Evolutionary conservation across 2,329 filamentous ascomycete genomes (phyloP).

Genomic region (Helotiales sp.): DNA sequence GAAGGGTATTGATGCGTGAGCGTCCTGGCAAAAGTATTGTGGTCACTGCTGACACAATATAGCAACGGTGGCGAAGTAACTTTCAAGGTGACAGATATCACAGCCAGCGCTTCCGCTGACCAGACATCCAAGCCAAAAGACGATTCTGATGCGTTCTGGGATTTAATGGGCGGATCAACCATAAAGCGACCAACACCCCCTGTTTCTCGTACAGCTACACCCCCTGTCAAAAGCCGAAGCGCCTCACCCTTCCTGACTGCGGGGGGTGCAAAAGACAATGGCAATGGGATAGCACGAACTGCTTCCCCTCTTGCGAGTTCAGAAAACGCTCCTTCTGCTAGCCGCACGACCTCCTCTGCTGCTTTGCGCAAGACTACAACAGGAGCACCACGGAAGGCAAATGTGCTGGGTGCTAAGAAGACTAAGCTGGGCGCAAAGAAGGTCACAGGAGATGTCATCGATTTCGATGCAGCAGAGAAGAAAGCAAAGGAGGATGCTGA

Average conservation of each 20-base stretch:
- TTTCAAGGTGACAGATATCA: constrained; percentile 68
- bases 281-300: constrained; percentile 72
- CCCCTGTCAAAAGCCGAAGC: constrained; percentile 76
- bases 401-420: constrained; percentile 85
- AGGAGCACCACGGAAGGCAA: constrained; percentile 73
- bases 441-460: constrained; percentile 74
- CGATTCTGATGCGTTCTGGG: constrained; percentile 95
- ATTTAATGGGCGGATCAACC: constrained; percentile 96
- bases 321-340: constrained; percentile 56
- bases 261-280: constrained; percentile 58
- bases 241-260: constrained; percentile 88
- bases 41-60: too few relatives aligned
- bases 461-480: constrained; percentile 96
- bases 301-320: constrained; percentile 77
- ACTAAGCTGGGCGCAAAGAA: constrained; percentile 92
- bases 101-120: constrained; percentile 58
- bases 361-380: constrained; percentile 76
- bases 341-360: constrained; percentile 73
- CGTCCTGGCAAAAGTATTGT: too few relatives aligned
- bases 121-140: constrained; percentile 75
- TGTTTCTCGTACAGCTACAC: constrained; percentile 84
- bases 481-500: constrained; percentile 98
- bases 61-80: too few relatives aligned
- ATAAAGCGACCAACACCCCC: constrained; percentile 97
- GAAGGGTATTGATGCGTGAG: too few relatives aligned